phyloP scores from a whole-genome alignment of 2,329 filamentous ascomycete genomes.

The Talaromyces sp. region DNA sequence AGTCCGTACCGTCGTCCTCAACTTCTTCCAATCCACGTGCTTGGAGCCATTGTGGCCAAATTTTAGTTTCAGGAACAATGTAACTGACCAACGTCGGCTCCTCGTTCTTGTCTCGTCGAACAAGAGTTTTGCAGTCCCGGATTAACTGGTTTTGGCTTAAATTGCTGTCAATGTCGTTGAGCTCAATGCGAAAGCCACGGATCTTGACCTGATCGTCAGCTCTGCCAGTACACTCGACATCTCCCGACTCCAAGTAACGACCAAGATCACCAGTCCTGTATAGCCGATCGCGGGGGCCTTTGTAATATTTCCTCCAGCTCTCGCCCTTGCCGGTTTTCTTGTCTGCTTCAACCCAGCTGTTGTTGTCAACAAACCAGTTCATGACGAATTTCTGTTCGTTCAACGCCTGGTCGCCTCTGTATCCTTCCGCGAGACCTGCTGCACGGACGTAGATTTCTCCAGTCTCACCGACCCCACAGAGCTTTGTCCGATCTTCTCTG shows the following conservation, averaged over 20 bases:
- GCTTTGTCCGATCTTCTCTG: conserved; percentile 57
- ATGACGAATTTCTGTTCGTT: conserved; percentile 71
- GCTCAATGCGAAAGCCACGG: conserved; percentile 89
- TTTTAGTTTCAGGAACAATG: conserved; percentile 72
- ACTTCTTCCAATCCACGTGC: conserved; percentile 50
- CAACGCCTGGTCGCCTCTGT: conserved; percentile 57
- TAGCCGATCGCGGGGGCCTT: conserved; percentile 76
- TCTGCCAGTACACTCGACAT: conserved; percentile 72
- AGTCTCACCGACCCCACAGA: conserved; percentile 75
- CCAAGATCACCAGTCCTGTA: conserved; percentile 88
- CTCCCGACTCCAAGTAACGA: conserved; percentile 63
- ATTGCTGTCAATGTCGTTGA: conserved; percentile 86
- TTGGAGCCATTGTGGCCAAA: conserved; percentile 66
- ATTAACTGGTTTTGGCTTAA: conserved; percentile 69
- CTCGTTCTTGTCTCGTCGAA: conserved; percentile 77
- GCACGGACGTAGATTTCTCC: conserved; percentile 82
- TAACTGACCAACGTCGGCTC: conserved; percentile 86
- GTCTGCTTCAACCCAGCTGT: conserved; percentile 63
- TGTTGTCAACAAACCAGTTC: conserved; percentile 80
- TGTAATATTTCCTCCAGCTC: conserved; percentile 72
- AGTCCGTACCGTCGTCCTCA: conserved; percentile 43
- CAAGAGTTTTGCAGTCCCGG: conserved; percentile 77
- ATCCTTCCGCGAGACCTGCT: conserved; percentile 77
- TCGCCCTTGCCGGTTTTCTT: conserved; percentile 50
- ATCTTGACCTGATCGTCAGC: conserved; percentile 92